Evolutionary conservation across 495 filamentous ascomycete genomes (phyloP), one percentile per base, ranked within the genome.

Genomic region (Aspergillus taichungensis): DNA sequence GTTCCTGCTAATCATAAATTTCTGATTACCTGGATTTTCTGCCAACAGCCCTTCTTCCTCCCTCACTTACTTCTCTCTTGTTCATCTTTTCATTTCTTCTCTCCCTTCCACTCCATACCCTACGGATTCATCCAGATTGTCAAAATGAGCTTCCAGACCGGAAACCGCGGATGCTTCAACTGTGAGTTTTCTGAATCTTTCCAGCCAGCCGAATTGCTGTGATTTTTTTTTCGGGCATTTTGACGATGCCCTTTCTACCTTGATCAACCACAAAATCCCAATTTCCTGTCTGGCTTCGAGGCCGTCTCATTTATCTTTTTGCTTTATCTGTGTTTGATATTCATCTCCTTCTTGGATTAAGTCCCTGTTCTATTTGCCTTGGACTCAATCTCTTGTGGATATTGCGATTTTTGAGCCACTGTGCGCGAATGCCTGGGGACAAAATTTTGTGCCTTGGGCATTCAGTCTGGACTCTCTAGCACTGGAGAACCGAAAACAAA

Each of bases 121-220:
- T 13, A 29, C 37, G 40, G 43, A 43, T 44, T 33, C 37, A 46
- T 33, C 31, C 38, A 37, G 18, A 27, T 38, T 30, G 38, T 53
- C 56, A 72, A 52, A 49, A 77, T 77, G 74, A 73, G 75, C 46
- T 69, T 60, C 50, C 69, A 70, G 56, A 52, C 60, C 52, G 67
- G 69, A 64, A 73, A 71, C 52, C 81, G 83, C 62, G 82, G 76
- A 47, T 88, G 84, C 72, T 88, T 84, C 73, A 88, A 88, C 71
- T 88, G 84, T 88, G 64, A 70, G 83, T 86, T 46, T 52, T 47
- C 47, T 38, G 34, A 6, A 31, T 49, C 46, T 37, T 34, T 35
- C 14, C 28, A 41, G 32, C 34, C 37, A 39, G 49, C 49, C 34
- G 27, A 49, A 42, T 44, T 55, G 42, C 38, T 51, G 45, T 45